Conservation (phyloP, 1,284 basidiomycete genomes). For the Malassezia restricta region DNA sequence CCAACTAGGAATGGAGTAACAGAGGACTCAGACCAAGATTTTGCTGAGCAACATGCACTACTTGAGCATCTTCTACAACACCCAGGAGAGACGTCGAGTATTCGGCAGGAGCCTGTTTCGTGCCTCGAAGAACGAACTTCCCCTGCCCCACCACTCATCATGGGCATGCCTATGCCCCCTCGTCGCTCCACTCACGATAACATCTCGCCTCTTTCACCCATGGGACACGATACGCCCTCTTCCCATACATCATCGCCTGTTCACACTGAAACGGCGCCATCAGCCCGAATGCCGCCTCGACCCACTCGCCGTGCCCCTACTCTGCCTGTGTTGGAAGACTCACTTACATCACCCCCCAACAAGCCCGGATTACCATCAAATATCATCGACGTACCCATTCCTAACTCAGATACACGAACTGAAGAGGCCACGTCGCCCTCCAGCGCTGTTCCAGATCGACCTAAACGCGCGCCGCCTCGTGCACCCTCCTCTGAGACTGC, state of each 20-base stretch:
- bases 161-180: not conserved
- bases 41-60: conserved; percentile 5
- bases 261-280: not conserved
- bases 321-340: not conserved
- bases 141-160: not conserved
- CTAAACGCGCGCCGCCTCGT: too few relatives aligned
- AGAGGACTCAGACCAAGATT: not conserved
- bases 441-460: too few relatives aligned
- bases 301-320: not conserved
- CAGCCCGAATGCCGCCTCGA: not conserved
- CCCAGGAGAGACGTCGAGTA: not conserved
- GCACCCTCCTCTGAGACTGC: too few relatives aligned
- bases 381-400: too few relatives aligned
- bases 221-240: not conserved
- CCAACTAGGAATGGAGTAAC: not conserved
- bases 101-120: too few relatives aligned
- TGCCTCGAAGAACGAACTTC: too few relatives aligned
- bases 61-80: conserved; percentile 2
- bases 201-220: not conserved
- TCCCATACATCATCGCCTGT: not conserved
- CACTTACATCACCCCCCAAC: too few relatives aligned
- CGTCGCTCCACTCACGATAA: not conserved
- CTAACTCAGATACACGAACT: too few relatives aligned
- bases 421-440: too few relatives aligned
- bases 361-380: too few relatives aligned